phyloP scores from a whole-genome alignment of 208 protist species.

The Angomonas ambiguus region DNA sequence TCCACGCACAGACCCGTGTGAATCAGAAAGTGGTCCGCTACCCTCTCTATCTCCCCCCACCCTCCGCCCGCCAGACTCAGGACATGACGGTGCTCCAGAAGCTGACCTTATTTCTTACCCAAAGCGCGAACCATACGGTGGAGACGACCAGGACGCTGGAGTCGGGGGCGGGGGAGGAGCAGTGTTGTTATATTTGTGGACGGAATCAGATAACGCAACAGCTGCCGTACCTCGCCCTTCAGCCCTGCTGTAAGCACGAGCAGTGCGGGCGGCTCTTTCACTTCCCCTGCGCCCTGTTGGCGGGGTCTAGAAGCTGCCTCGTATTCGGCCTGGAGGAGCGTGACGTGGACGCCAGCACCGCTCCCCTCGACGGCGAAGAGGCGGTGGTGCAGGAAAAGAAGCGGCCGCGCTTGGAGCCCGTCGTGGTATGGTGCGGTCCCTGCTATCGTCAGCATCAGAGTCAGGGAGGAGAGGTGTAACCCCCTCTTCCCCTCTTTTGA shows the following conservation, averaged over 20 bases:
- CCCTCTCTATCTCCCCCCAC: neutral
- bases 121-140: neutral
- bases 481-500: too few relatives aligned
- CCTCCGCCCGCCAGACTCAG: neutral
- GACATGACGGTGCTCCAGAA: neutral
- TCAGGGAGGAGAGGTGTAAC: neutral
- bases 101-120: neutral
- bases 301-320: slow-evolving; percentile 45
- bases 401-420: neutral
- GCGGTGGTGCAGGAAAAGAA: neutral
- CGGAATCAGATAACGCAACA: neutral
- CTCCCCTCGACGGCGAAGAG: slow-evolving; percentile 3
- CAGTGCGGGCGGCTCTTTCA: slow-evolving; percentile 41
- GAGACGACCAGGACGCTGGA: neutral
- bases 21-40: neutral
- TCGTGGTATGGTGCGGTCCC: slow-evolving; percentile 56
- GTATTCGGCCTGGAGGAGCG: slow-evolving; percentile 43
- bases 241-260: neutral
- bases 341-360: slow-evolving; percentile 5
- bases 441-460: slow-evolving; percentile 24
- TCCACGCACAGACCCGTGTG: neutral
- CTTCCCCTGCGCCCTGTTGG: slow-evolving; percentile 69
- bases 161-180: neutral
- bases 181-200: neutral
- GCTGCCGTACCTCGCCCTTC: neutral